Conservation (phyloP, 2,329 filamentous ascomycete genomes). For the Cytospora leucostoma region DNA sequence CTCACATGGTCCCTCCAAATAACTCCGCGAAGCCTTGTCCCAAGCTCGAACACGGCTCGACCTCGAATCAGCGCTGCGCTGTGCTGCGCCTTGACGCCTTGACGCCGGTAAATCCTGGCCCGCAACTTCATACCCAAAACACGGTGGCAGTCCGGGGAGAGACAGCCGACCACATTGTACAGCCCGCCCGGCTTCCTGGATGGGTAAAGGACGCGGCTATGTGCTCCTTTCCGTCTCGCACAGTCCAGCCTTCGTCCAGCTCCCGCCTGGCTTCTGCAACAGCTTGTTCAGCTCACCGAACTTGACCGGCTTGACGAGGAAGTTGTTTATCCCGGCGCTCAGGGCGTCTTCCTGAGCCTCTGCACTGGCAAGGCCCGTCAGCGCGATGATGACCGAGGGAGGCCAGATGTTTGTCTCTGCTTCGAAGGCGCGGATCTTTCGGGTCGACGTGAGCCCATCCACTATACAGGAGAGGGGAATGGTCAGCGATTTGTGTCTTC, state of each 20-base stretch:
- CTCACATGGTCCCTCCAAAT: not conserved
- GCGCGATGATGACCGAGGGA: conserved; percentile 50
- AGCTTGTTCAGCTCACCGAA: conserved; percentile 46
- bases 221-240: not conserved
- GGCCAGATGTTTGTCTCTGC: conserved; percentile 39
- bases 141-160: not conserved
- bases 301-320: conserved; percentile 53
- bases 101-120: not conserved
- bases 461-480: conserved; percentile 32
- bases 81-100: not conserved
- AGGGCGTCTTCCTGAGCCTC: conserved; percentile 52
- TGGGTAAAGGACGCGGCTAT: not conserved
- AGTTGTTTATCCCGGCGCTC: conserved; percentile 50
- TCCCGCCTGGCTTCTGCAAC: conserved; percentile 23
- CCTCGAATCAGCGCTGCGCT: not conserved
- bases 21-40: not conserved
- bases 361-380: conserved; percentile 54
- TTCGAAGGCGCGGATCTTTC: conserved; percentile 51
- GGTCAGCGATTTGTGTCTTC: not conserved
- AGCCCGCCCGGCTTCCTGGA: not conserved
- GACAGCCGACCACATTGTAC: not conserved
- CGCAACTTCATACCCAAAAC: not conserved
- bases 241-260: not conserved
- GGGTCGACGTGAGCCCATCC: conserved; percentile 52
- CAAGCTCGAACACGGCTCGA: not conserved